A percentile compares a stretch with the other conserved stretches of the same genome.
Conservation (phyloP, 2,329 filamentous ascomycete genomes). For the Rutstroemia sp. region DNA sequence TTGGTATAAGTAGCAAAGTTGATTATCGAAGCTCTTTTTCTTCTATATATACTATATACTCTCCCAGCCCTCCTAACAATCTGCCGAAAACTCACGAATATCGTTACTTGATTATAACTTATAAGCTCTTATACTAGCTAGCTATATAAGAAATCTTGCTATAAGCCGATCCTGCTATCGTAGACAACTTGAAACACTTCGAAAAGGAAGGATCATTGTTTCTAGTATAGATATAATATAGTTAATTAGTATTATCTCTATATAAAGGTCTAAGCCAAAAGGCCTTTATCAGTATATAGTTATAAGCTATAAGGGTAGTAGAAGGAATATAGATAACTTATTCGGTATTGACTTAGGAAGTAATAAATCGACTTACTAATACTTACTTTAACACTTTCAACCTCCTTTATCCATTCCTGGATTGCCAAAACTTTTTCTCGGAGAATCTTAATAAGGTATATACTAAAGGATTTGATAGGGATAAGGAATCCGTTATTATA, state of each 20-base stretch:
- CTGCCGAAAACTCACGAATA: slow-evolving; percentile 17
- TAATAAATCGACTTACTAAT: slow-evolving; percentile 42
- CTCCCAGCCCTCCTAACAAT: slow-evolving; percentile 12
- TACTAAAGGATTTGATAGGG: slow-evolving; percentile 42
- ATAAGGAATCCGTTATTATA: slow-evolving; percentile 43
- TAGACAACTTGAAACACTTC: slow-evolving; percentile 30
- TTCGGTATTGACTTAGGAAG: slow-evolving; percentile 37
- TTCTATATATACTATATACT: slow-evolving; percentile 1
- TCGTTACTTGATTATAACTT: slow-evolving; percentile 33
- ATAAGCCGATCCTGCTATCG: slow-evolving; percentile 28
- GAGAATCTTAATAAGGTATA: slow-evolving; percentile 39
- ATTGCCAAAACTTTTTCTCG: slow-evolving; percentile 45
- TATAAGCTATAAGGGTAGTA: slow-evolving; percentile 21
- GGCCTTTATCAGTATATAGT: slow-evolving; percentile 29
- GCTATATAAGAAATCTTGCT: slow-evolving; percentile 35
- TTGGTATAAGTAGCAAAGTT: slow-evolving; percentile 9
- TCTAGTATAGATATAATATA: slow-evolving; percentile 29
- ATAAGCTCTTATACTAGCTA: slow-evolving; percentile 46
- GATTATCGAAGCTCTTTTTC: slow-evolving; percentile 21
- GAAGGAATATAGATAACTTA: slow-evolving; percentile 24
- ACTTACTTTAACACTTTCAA: slow-evolving; percentile 55
- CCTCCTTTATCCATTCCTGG: slow-evolving; percentile 49
- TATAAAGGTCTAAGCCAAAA: slow-evolving; percentile 19
- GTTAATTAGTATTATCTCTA: slow-evolving; percentile 17
- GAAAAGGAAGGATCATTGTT: slow-evolving; percentile 33